Conservation (phyloP, 148 eudicot genomes). For the Chenopodium album region DNA sequence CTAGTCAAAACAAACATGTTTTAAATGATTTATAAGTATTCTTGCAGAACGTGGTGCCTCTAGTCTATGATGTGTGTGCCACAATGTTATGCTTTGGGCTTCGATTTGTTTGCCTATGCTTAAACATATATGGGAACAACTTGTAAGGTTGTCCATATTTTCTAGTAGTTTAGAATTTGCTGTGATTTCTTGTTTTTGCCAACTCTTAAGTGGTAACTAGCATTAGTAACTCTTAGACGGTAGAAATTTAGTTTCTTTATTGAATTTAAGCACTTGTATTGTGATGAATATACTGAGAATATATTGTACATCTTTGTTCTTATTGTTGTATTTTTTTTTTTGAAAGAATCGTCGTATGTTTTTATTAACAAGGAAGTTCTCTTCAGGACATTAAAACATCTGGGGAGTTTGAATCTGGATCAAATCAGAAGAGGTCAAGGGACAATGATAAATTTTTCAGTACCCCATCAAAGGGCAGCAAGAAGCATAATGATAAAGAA, state of each 20-base stretch:
- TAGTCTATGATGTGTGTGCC: not conserved
- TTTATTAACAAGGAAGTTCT: not conserved
- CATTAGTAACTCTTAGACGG: not conserved
- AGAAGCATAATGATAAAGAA: constrained; percentile 26
- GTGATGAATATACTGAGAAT: not conserved
- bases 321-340: too few species aligned
- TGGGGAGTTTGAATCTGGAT: constrained; percentile 25
- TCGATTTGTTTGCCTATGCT: not conserved
- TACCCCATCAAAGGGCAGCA: constrained; percentile 17
- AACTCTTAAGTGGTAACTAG: not conserved
- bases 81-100: not conserved
- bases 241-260: not conserved
- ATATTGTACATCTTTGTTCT: not conserved
- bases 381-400: constrained; percentile 39
- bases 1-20: too few species aligned
- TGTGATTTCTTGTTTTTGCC: not conserved
- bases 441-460: constrained; percentile 13
- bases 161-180: not conserved
- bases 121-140: not conserved
- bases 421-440: constrained; percentile 40
- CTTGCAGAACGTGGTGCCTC: not conserved
- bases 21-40: not conserved
- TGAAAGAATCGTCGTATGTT: not conserved
- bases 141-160: too few species aligned
- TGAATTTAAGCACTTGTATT: not conserved